Conservation (phyloP, 257 asterid genomes). For the Rauvolfia tetraphylla region DNA sequence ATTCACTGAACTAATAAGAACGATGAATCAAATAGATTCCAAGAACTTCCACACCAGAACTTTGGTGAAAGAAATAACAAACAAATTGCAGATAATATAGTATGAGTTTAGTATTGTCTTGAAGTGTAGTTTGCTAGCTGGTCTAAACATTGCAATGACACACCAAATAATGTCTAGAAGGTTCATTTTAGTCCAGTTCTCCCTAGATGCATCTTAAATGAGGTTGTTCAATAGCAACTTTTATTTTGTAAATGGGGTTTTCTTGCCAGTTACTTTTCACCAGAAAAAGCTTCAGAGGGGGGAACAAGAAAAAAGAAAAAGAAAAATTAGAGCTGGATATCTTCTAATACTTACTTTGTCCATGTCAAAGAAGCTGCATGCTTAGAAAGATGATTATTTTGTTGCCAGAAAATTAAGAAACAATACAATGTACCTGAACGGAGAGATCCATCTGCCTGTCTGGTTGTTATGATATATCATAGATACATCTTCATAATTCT, state of each 20-base stretch:
- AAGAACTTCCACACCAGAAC: neutral
- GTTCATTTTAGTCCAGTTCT: neutral
- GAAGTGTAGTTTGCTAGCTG: neutral
- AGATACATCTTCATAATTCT: constrained; percentile 54
- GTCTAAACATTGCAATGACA: neutral
- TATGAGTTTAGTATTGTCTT: no score
- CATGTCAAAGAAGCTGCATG: neutral
- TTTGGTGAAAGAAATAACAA: neutral
- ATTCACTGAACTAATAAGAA: neutral
- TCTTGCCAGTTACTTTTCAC: neutral
- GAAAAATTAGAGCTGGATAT: neutral
- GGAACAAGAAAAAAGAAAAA: neutral
- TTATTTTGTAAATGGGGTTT: neutral
- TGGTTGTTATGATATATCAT: constrained; percentile 63
- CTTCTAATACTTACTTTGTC: no score
- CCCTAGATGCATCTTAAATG: neutral
- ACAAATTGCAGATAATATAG: neutral
- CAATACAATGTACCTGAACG: constrained; percentile 52
- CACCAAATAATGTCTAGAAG: neutral
- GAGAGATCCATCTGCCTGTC: constrained; percentile 72
- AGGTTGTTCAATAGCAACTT: neutral
- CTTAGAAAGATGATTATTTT: neutral
- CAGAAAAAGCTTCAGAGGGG: no score
- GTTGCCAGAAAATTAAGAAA: neutral
- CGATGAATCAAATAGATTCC: neutral